Conservation (phyloP, 345 rosid genomes). For the Euphorbia pulcherrima region DNA sequence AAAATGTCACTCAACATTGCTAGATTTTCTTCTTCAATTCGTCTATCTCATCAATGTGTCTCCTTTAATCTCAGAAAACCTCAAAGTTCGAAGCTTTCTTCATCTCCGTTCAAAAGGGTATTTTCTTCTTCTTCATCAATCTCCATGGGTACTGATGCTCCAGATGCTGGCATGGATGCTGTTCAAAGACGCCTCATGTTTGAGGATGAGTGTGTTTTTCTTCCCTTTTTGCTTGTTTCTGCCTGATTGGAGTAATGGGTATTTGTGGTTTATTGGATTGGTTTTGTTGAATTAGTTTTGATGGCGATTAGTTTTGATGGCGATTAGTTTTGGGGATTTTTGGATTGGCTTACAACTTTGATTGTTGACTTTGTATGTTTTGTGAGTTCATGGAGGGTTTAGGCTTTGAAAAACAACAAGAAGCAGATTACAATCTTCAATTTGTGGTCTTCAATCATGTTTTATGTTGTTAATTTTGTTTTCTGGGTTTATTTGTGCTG, state of each 20-base stretch:
- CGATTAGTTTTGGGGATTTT: too few species aligned
- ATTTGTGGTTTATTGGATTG: background rate
- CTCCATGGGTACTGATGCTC: conserved; percentile 49
- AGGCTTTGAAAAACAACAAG: too few species aligned
- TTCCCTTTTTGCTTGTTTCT: background rate
- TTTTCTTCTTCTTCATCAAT: too few species aligned
- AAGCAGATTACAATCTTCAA: too few species aligned
- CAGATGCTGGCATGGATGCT: conserved; percentile 87
- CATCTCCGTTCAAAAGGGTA: conserved; percentile 16
- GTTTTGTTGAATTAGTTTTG: too few species aligned
- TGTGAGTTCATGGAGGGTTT: background rate
- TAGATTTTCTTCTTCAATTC: conserved; percentile 3
- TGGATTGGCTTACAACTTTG: too few species aligned
- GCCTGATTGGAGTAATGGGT: too few species aligned
- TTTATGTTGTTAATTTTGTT: too few species aligned
- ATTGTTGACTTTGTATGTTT: background rate
- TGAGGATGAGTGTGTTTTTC: conserved; percentile 65
- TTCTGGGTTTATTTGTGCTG: background rate
- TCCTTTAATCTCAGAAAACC: conserved; percentile 14
- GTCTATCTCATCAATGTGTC: conserved; percentile 3
- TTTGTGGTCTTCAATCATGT: too few species aligned
- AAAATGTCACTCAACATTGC: conserved; percentile 23
- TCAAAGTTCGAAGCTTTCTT: background rate
- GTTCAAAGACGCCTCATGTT: conserved; percentile 99
- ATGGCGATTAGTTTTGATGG: too few species aligned